Evolutionary conservation across 495 filamentous ascomycete genomes (phyloP), one percentile per base, ranked within the genome.

Genomic region (Ascobolus immersus): DNA sequence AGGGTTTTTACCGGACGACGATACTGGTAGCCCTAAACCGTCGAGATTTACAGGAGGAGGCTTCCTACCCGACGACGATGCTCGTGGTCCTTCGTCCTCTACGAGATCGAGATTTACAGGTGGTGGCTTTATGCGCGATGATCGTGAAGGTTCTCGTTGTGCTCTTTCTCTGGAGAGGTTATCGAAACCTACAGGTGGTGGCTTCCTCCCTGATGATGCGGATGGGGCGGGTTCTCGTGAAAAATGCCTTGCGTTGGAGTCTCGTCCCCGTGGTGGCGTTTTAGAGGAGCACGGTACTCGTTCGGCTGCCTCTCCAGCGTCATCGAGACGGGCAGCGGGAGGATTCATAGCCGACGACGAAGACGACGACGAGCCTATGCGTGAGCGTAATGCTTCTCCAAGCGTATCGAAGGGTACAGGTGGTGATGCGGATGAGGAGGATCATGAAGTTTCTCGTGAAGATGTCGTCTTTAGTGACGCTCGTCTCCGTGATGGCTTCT

Each of bases 181-280:
- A 12, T 17, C 19, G 21, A 34, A 41, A 12, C 28, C 29, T 13
- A 39, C 38, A 6, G 38, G 22, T 19, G 41, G 43, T 37, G 36
- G 29, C 3, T 39, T 40, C 34, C 14, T 44, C 15, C 31, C 36
- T 5, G 39, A 48, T 21, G 49, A 49, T 6, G 22, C 27, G 21
- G 17, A 25, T 17, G 36, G 21, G 1, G 33, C 33, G 2, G 28
- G 28, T 2, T 1, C 15, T 17, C 4, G 11, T 31, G n/a, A n/a
- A n/a, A n/a, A n/a, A n/a, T n/a, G n/a, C n/a, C n/a, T n/a, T n/a
- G n/a, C n/a, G n/a, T n/a, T n/a, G n/a, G n/a, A n/a, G n/a, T n/a
- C n/a, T n/a, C n/a, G n/a, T n/a, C n/a, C n/a, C n/a, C n/a, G n/a
- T 31, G 55, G 55, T 19, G 53, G 50, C 4, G 55, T 55, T 34